Evolutionary conservation across 2,329 filamentous ascomycete genomes (phyloP), one percentile per base, ranked within the genome.

Genomic region (Periconia sp.): DNA sequence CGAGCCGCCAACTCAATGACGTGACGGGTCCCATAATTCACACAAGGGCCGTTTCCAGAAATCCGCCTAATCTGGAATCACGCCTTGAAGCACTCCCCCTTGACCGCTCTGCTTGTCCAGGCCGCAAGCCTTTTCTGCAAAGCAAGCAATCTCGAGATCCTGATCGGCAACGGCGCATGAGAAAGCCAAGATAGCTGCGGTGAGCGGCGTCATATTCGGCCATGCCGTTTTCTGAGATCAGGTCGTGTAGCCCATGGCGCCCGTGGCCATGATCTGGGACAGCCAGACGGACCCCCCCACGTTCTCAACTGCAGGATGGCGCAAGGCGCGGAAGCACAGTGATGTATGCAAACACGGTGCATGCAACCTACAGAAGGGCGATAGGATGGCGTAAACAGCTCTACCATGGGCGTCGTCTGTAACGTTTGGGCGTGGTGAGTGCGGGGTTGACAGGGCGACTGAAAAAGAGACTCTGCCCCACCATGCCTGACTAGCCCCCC

Each of bases 311-410:
- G 52, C 50, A 56, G 48, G 50, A 61, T 61, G 52, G 63, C 61
- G 59, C 63, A 57, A 63, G 48, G 23, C 50, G 55, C 53, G 52
- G 53, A 43, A 45, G 48, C 36, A n/a, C n/a, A 8, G 8, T 32
- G 26, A 12, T 22, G 13, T 23, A 10, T 15, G 9, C 8, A 30
- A 13, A 15, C 28, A 30, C 7, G 13, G 28, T 10, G 7, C 7
- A 30, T n/a, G 5, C 15, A 21, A 21, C 9, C 29, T 23, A 17
- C 17, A 29, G 13, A 15, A 15, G 17, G 9, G 44, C n/a, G n/a
- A n/a, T n/a, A n/a, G n/a, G n/a, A n/a, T n/a, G n/a, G n/a, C n/a
- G n/a, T n/a, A n/a, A n/a, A n/a, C n/a, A n/a, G n/a, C n/a, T n/a
- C n/a, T n/a, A n/a, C n/a, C n/a, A n/a, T n/a, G n/a, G n/a, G n/a